Conservation (phyloP, 306 rosid genomes). For the Rosa persica region DNA sequence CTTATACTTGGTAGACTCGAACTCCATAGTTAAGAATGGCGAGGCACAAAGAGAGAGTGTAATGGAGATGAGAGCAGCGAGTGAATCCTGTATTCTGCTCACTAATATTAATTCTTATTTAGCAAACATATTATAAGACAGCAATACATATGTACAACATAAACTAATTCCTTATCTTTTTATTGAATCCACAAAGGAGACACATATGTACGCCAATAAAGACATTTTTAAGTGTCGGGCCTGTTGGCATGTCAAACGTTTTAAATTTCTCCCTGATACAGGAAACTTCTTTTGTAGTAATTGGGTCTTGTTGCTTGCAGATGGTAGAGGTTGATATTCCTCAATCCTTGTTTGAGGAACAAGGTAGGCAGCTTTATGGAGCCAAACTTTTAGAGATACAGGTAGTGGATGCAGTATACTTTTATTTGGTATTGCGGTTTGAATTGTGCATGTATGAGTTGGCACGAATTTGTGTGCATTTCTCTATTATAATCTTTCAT, state of each 20-base stretch:
- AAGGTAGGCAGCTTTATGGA: slow-evolving; percentile 95
- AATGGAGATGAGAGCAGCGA: not conserved
- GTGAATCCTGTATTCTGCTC: not conserved
- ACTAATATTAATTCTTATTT: not conserved
- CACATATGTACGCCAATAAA: not conserved
- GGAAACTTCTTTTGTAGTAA: slow-evolving; percentile 7
- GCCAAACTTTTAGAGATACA: slow-evolving; percentile 83
- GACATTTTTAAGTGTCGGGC: not conserved
- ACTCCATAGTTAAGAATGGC: not conserved
- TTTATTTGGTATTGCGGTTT: not conserved
- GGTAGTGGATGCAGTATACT: slow-evolving; percentile 36
- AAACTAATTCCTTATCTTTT: not conserved
- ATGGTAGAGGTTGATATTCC: slow-evolving; percentile 87
- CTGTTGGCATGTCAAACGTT: not conserved
- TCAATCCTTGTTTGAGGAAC: slow-evolving; percentile 85
- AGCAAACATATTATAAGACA: not conserved
- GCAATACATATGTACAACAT: not conserved
- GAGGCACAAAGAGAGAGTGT: not conserved
- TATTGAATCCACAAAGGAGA: not conserved
- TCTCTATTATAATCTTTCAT: slow-evolving; percentile 5
- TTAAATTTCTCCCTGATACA: not conserved
- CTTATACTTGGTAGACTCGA: not conserved
- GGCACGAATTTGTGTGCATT: not conserved
- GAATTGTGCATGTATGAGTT: not conserved
- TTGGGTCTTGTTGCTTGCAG: slow-evolving; percentile 43